Percentiles rank a stretch among this genome's conserved stretches.
Conservation (phyloP, 106 monocot species). For the Gastrodia elata region DNA sequence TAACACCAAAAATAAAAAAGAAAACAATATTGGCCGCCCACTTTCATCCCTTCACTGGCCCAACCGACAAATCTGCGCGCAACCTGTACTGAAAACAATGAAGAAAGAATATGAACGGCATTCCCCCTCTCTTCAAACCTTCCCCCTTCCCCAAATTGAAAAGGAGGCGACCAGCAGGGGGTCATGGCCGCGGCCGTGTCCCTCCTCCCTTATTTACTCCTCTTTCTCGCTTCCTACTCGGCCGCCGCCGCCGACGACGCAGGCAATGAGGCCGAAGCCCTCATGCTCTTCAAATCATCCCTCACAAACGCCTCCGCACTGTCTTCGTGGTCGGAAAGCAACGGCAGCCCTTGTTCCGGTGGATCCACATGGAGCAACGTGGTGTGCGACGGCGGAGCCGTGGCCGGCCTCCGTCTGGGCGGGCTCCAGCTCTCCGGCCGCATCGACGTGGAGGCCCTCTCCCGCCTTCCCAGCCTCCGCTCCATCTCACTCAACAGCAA, state of each 20-base stretch:
- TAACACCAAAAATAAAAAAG: no score
- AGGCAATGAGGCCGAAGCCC: constrained; percentile 16
- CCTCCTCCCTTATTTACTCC: constrained; percentile 15
- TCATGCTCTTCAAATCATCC: constrained; percentile 37
- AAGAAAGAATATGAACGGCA: no score
- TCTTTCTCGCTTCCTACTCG: not conserved
- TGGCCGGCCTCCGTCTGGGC: constrained; percentile 42
- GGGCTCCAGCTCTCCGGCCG: constrained; percentile 35
- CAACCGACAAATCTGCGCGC: no score
- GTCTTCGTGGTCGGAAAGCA: constrained; percentile 31
- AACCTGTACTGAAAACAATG: no score
- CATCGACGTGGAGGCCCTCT: constrained; percentile 42
- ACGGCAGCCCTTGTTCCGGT: constrained; percentile 22
- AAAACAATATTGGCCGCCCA: no score
- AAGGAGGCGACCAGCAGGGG: not conserved
- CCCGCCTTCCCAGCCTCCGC: constrained; percentile 37
- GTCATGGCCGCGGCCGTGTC: constrained; percentile 13
- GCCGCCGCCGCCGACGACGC: constrained; percentile 13
- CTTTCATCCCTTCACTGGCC: no score
- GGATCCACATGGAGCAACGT: constrained; percentile 41
- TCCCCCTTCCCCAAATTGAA: not conserved
- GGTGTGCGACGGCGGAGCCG: constrained; percentile 33
- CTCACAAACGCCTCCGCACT: constrained; percentile 34
- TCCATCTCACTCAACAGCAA: constrained; percentile 42
- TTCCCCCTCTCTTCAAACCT: not conserved